phyloP scores from a whole-genome alignment of 176 grass and related monocot species.

The Elaeis guineensis region DNA sequence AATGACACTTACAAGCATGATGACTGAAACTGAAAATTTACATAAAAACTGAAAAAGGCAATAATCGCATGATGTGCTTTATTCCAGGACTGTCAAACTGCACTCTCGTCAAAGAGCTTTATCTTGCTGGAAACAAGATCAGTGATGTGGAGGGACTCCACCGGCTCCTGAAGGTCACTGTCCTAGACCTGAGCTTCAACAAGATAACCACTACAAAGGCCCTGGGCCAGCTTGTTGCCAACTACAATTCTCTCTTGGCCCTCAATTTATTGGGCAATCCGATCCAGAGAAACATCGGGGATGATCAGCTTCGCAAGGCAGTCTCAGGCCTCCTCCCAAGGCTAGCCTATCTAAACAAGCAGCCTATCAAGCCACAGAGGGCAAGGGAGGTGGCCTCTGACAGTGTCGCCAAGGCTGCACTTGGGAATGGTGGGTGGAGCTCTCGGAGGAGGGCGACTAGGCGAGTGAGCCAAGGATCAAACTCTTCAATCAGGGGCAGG shows the following conservation, averaged over 20 bases:
- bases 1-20: too few relatives aligned
- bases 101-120: slow-evolving; percentile 76
- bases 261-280: slow-evolving; percentile 77
- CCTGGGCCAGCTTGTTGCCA: slow-evolving; percentile 81
- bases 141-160: slow-evolving; percentile 84
- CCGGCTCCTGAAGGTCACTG: slow-evolving; percentile 66
- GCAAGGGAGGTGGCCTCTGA: slow-evolving; percentile 50
- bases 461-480: slow-evolving; percentile 26
- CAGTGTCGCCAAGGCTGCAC: slow-evolving; percentile 69
- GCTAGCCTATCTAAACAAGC: slow-evolving; percentile 73
- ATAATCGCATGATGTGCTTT: background rate
- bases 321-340: slow-evolving; percentile 52
- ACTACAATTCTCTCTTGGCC: slow-evolving; percentile 71
- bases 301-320: slow-evolving; percentile 59
- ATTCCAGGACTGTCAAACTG: slow-evolving; percentile 58
- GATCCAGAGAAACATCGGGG: slow-evolving; percentile 67
- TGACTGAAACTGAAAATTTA: too few relatives aligned
- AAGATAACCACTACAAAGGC: slow-evolving; percentile 68
- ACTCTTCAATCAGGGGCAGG: background rate
- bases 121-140: slow-evolving; percentile 91
- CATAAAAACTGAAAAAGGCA: too few relatives aligned
- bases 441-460: slow-evolving; percentile 33
- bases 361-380: slow-evolving; percentile 57
- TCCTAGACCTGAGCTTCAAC: slow-evolving; percentile 85
- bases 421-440: slow-evolving; percentile 40